Base-by-base conservation (phyloP, 2,329 filamentous ascomycete species). In the Ilyonectria destructans region DNA sequence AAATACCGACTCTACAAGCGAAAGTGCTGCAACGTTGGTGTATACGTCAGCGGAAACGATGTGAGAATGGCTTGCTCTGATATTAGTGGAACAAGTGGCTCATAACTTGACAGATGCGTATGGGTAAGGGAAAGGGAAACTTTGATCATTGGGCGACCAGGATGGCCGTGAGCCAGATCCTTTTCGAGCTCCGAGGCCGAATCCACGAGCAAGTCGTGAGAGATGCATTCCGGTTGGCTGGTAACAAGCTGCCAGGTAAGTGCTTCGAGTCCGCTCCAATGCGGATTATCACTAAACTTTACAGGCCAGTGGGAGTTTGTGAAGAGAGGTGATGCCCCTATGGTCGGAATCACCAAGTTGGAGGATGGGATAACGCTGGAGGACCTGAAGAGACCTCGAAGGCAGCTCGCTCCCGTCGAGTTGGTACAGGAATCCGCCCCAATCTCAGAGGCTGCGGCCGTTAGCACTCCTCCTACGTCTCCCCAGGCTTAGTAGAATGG, bases 81-180 rank as follows among this genome's bases (percentile, higher is more conserved):
- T 62, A 19, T 31, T n/a, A 10, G 26, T 9, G 57, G 59, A 68
- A 68, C 57, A 48, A 40, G 45, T 67, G 49, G 62, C 73, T 77
- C 58, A 77, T 72, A 43, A 55, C 33, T 62, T 60, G 54, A 7
- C 72, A 92, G 90, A 92, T 94, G 81, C 92, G 96, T 89, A 99
- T 99, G 97, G 96, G 96, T 81, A 99, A 98, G 84, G 96, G 96
- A 83, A 99, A 99, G 82, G 96, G 96, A 75, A 93, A 92, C 70
- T 98, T 99, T 79, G 96, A 99, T 80, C 94, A 97, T 79, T 99
- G 96, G 96, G 95, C 96, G 5, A 90, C 93, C 23, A 91, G 96
- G 82, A 91, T 98, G 74, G 91, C 94, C 9, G 94, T 98, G 58
- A 97, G 93, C 83, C 93, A 96, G 81, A 90, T 99, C 56, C 86